phyloP scores from a whole-genome alignment of 306 rosid species.

The Cicer chorassanicum region DNA sequence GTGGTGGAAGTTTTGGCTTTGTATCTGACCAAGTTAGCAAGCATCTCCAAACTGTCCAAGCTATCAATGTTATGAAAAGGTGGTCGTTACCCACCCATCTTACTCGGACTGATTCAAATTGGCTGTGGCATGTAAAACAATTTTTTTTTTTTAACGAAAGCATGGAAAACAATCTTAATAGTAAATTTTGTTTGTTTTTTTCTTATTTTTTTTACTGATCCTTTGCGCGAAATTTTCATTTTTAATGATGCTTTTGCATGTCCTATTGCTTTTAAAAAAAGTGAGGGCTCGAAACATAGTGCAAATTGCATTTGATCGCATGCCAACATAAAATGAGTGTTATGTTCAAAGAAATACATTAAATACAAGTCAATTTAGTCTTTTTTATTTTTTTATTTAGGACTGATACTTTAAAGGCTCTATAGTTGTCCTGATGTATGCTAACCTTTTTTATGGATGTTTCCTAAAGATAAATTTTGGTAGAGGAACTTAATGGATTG shows the following conservation, averaged over 20 bases:
- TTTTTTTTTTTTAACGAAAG: background rate
- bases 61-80: constrained; percentile 25
- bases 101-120: background rate
- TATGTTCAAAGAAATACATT: too few relatives aligned
- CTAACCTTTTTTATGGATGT: too few relatives aligned
- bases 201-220: background rate
- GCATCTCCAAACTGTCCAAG: constrained; percentile 27
- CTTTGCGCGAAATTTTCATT: background rate
- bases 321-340: too few relatives aligned
- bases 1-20: background rate
- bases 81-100: background rate
- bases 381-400: too few relatives aligned
- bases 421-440: too few relatives aligned
- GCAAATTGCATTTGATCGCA: too few relatives aligned
- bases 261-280: background rate
- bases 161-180: background rate
- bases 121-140: background rate
- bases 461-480: too few relatives aligned
- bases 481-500: too few relatives aligned
- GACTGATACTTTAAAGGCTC: too few relatives aligned
- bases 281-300: too few relatives aligned
- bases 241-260: background rate
- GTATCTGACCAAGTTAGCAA: constrained; percentile 18
- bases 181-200: background rate
- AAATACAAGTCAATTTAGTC: too few relatives aligned